Conservation (phyloP, 164 flowering plant genomes). For the Warburgia ugandensis region DNA sequence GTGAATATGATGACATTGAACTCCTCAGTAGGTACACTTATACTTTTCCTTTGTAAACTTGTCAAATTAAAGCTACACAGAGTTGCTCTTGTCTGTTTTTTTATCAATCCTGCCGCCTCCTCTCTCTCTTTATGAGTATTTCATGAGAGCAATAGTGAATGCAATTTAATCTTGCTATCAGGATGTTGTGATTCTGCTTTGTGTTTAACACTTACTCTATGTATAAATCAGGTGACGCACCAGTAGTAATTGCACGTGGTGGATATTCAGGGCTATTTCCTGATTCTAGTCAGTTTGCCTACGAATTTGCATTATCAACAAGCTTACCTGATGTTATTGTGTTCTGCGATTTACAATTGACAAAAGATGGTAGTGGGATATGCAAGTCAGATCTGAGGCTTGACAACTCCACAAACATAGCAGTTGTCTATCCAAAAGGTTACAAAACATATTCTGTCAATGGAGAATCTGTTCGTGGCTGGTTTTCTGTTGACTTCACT, state of each 20-base stretch:
- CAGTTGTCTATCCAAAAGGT: conserved; percentile 29
- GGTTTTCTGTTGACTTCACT: conserved; percentile 62
- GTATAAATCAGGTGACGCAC: conserved; percentile 60
- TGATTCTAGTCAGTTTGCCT: conserved; percentile 44
- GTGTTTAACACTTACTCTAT: too few relatives aligned
- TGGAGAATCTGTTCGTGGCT: conserved; percentile 45
- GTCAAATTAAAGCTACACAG: too few relatives aligned
- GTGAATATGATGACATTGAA: too few relatives aligned
- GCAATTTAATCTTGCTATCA: too few relatives aligned
- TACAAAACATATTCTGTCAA: conserved; percentile 49
- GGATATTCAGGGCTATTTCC: conserved; percentile 86
- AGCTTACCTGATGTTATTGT: conserved; percentile 27
- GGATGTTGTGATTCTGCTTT: too few relatives aligned
- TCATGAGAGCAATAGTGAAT: too few relatives aligned
- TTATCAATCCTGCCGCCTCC: too few relatives aligned
- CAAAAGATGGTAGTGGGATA: conserved; percentile 59
- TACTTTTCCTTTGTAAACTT: too few relatives aligned
- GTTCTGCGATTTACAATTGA: conserved; percentile 68
- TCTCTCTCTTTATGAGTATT: too few relatives aligned
- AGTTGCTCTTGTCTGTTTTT: too few relatives aligned
- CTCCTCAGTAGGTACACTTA: too few relatives aligned
- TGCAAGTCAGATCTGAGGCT: conserved; percentile 50
- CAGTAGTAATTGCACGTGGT: conserved; percentile 59
- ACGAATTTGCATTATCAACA: conserved; percentile 20
- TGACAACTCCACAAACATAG: conserved; percentile 55